Conservation (phyloP, 192 early-diverging fungal genomes). For the Irineochytrium annulatum region DNA sequence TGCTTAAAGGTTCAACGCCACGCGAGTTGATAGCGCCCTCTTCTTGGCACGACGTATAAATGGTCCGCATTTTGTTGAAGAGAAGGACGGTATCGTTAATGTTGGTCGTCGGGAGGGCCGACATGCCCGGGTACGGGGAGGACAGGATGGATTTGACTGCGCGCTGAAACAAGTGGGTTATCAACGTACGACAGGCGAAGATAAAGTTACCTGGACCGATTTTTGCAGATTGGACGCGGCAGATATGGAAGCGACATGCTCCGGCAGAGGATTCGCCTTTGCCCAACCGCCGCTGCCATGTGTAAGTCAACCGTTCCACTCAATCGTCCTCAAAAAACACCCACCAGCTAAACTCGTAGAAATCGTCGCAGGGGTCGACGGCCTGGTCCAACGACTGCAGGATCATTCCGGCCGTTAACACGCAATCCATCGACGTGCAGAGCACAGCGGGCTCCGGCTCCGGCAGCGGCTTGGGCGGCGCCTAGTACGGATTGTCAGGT, state of each 20-base stretch:
- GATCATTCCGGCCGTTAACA: slow-evolving; percentile 6
- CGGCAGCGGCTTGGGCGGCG: slow-evolving; percentile 6
- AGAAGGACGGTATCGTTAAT: background rate
- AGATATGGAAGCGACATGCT: background rate
- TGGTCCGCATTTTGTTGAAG: slow-evolving; percentile 6
- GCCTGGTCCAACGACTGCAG: background rate
- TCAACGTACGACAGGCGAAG: too few relatives aligned
- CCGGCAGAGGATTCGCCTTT: background rate
- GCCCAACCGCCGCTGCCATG: background rate
- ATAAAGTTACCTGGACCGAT: background rate
- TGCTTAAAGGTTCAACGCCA: background rate
- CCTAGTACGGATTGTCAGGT: background rate
- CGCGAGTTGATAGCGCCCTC: background rate
- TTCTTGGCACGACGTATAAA: slow-evolving; percentile 4
- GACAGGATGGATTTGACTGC: too few relatives aligned
- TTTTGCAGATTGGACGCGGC: background rate
- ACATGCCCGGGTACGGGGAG: too few relatives aligned
- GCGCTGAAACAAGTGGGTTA: too few relatives aligned
- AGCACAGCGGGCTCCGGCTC: slow-evolving; percentile 15
- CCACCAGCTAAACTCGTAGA: slow-evolving; percentile 18
- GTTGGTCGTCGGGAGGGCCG: too few relatives aligned
- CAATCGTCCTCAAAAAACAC: background rate
- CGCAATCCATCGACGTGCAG: slow-evolving; percentile 17
- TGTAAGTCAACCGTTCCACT: background rate
- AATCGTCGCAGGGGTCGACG: slow-evolving; percentile 22